A percentile compares a stretch with the other conserved stretches of the same genome.
These are phyloP conservation scores for Phoenix dactylifera DNA, from an alignment of 176 grass and related monocot genomes.

Conservation along the genomic window DNA sequence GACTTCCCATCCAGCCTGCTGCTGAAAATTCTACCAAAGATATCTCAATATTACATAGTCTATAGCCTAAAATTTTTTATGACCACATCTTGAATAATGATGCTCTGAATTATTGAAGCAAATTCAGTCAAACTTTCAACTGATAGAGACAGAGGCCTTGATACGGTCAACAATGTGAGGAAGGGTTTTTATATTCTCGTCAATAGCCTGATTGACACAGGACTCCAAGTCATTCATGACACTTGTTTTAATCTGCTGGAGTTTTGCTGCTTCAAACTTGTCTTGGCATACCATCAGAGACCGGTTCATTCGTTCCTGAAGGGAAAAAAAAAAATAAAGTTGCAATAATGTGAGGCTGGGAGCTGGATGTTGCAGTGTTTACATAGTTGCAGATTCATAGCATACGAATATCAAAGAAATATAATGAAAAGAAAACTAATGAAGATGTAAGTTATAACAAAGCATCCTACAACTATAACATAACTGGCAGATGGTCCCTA, in stretches of 20 bases:
- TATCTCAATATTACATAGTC: no score
- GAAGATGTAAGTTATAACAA: neutral
- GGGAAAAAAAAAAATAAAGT: neutral
- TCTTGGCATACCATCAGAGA: constrained; percentile 87
- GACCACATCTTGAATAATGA: no score
- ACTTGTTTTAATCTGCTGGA: constrained; percentile 69
- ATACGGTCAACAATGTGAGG: constrained; percentile 61
- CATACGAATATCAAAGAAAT: no score
- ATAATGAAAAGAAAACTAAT: no score
- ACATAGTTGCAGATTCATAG: no score
- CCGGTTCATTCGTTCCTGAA: constrained; percentile 72
- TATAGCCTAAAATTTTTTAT: no score
- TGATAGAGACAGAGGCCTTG: constrained; percentile 53
- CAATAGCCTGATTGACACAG: constrained; percentile 64
- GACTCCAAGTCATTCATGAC: constrained; percentile 61
- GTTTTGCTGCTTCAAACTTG: constrained; percentile 67
- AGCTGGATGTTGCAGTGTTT: no score
- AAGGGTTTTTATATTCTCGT: constrained; percentile 59
- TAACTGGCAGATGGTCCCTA: no score
- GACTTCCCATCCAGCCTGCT: no score
- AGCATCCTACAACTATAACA: neutral
- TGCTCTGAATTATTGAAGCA: neutral
- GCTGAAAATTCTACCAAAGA: no score
- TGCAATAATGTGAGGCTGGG: no score
- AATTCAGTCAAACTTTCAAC: constrained; percentile 23